A percentile compares a stretch with the other conserved stretches of the same genome.
Conservation (phyloP, 2,329 filamentous ascomycete genomes). For the Colletotrichum sansevieriae region DNA sequence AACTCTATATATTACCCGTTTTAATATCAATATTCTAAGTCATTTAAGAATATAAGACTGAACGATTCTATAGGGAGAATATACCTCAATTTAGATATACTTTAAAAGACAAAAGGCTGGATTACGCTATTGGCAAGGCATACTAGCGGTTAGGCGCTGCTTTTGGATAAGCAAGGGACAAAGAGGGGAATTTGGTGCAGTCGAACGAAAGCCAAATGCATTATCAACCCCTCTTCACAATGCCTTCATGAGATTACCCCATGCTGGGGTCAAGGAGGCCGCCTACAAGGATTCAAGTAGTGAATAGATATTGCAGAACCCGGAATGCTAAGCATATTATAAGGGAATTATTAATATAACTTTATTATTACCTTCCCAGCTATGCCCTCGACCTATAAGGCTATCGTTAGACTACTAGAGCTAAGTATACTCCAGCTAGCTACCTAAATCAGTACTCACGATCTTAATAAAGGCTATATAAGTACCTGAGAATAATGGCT, state of each 20-base stretch:
- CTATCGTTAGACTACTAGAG: not conserved
- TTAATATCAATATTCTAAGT: too few species aligned
- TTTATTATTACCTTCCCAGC: not conserved
- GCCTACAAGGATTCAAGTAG: conserved; percentile 1
- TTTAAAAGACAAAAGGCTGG: too few species aligned
- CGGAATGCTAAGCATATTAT: not conserved
- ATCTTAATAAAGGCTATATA: not conserved
- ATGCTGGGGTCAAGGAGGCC: not conserved
- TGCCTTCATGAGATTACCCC: not conserved
- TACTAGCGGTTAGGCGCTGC: not conserved
- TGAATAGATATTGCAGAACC: not conserved
- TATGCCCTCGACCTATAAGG: not conserved
- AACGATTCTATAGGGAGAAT: too few species aligned
- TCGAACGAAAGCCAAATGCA: not conserved
- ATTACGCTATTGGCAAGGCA: not conserved
- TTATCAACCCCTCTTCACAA: not conserved
- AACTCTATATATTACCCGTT: too few species aligned
- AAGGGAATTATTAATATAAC: not conserved
- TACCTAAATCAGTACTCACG: not conserved
- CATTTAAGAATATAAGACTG: too few species aligned
- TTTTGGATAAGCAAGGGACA: not conserved
- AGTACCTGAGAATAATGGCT: not conserved
- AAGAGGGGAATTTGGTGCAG: not conserved
- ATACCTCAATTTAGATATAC: too few species aligned
- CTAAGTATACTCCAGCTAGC: not conserved